Conservation (phyloP, 2,329 filamentous ascomycete species). For the Emergomyces africanus region DNA sequence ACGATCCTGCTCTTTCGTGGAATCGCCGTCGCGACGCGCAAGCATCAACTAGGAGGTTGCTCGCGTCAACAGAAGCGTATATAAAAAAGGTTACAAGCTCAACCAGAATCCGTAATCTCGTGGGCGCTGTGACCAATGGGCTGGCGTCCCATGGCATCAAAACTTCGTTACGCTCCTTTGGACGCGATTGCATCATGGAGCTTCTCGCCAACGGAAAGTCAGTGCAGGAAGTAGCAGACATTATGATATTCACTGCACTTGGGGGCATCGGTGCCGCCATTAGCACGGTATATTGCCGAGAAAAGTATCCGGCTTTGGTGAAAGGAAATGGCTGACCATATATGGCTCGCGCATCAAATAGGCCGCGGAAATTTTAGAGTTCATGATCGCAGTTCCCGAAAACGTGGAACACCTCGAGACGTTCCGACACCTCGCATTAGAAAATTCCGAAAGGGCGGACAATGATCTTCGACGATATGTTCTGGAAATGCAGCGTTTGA, state of each 20-base stretch:
- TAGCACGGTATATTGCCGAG: constrained; percentile 20
- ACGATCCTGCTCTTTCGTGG: constrained; percentile 35
- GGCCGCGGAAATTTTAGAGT: constrained; percentile 34
- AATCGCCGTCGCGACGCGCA: constrained; percentile 33
- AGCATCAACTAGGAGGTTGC: constrained; percentile 25
- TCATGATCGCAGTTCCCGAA: constrained; percentile 26
- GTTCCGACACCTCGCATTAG: constrained; percentile 25
- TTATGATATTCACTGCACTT: constrained; percentile 21
- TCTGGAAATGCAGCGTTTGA: constrained; percentile 13
- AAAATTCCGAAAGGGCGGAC: constrained; percentile 20
- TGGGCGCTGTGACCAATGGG: constrained; percentile 18
- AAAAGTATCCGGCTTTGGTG: background rate
- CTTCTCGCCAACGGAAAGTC: constrained; percentile 17
- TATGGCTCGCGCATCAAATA: constrained; percentile 10
- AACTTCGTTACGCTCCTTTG: constrained; percentile 29
- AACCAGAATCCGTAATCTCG: constrained; percentile 17
- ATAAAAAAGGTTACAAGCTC: constrained; percentile 24
- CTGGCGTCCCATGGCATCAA: constrained; percentile 19
- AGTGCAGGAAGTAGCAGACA: constrained; percentile 10
- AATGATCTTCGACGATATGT: constrained; percentile 11
- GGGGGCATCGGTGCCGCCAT: constrained; percentile 30
- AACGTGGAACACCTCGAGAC: constrained; percentile 32
- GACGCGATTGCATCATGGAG: constrained; percentile 28
- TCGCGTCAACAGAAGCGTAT: constrained; percentile 26
- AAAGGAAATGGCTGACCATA: background rate